A percentile compares a stretch with the other conserved stretches of the same genome.
phyloP scores from a whole-genome alignment of 2,329 filamentous ascomycete genomes.

The Exophiala calicioides region DNA sequence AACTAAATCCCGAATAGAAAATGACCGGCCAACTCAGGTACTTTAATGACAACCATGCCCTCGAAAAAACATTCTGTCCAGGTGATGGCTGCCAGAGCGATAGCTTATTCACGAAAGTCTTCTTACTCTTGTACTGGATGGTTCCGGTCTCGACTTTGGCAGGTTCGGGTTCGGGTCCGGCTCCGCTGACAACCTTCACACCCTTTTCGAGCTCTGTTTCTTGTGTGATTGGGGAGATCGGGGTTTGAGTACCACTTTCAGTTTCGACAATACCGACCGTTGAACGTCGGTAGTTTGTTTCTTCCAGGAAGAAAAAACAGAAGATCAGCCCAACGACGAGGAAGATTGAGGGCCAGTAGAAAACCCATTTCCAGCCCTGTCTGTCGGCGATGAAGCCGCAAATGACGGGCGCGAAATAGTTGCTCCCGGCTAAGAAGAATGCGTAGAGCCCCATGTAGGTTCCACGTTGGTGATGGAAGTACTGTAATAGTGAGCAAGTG shows the following conservation, averaged over 20 bases:
- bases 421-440: constrained; percentile 26
- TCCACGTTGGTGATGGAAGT: constrained; percentile 32
- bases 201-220: constrained; percentile 9
- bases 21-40: constrained; percentile 40
- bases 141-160: constrained; percentile 12
- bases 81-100: constrained; percentile 21
- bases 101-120: constrained; percentile 22
- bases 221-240: neutral
- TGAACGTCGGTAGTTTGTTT: constrained; percentile 22
- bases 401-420: constrained; percentile 41
- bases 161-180: too few relatives aligned
- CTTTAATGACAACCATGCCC: constrained; percentile 25
- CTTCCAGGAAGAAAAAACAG: constrained; percentile 29
- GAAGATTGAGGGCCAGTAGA: constrained; percentile 23
- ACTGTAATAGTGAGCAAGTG: too few relatives aligned
- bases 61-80: constrained; percentile 13
- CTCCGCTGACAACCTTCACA: neutral
- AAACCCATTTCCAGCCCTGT: constrained; percentile 32
- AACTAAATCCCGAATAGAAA: constrained; percentile 43
- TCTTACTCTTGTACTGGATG: constrained; percentile 8
- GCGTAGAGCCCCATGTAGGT: constrained; percentile 29
- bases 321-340: constrained; percentile 19
- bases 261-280: constrained; percentile 15
- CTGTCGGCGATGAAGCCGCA: constrained; percentile 29
- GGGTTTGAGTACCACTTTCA: constrained; percentile 14